Evolutionary conservation across 805 yeast species (phyloP).

Genomic region (Candida ulmi): DNA sequence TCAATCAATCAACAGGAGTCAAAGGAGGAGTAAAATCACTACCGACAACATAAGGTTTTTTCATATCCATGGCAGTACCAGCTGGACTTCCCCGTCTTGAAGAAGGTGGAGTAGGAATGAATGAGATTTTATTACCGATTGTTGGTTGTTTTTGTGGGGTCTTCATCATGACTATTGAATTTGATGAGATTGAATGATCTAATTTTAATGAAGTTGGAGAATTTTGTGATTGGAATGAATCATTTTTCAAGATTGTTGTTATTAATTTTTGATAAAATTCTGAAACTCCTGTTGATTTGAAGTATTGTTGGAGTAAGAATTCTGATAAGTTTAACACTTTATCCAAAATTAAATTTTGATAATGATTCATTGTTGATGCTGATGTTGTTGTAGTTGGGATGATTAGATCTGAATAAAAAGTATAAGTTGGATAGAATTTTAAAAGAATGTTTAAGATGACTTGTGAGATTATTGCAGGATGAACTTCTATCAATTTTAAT

Average conservation of each 20-base stretch:
- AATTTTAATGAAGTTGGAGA: conserved; percentile 2
- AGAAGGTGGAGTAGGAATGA: conserved; percentile 19
- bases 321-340: conserved; percentile 3
- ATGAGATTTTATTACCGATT: not conserved
- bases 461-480: conserved; percentile 23
- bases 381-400: conserved; percentile 6
- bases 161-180: not conserved
- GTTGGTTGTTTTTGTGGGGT: not conserved
- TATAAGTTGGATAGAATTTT: conserved; percentile 1
- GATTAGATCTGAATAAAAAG: conserved; percentile 11
- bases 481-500: conserved; percentile 35
- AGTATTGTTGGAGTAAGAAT: conserved; percentile 6
- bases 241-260: conserved; percentile 8
- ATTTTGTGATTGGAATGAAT: conserved; percentile 4
- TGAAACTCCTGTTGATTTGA: conserved; percentile 11
- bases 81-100: conserved; percentile 25
- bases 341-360: conserved; percentile 4
- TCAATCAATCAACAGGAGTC: conserved; percentile 14
- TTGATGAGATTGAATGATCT: not conserved
- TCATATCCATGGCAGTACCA: conserved; percentile 9
- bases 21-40: conserved; percentile 15
- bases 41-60: not conserved
- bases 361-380: not conserved
- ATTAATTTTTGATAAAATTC: conserved; percentile 11
- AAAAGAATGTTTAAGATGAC: conserved; percentile 16